Evolutionary conservation across 495 filamentous ascomycete species (phyloP), one percentile per base, ranked within the genome.

Genomic region (Trichoderma virens): DNA sequence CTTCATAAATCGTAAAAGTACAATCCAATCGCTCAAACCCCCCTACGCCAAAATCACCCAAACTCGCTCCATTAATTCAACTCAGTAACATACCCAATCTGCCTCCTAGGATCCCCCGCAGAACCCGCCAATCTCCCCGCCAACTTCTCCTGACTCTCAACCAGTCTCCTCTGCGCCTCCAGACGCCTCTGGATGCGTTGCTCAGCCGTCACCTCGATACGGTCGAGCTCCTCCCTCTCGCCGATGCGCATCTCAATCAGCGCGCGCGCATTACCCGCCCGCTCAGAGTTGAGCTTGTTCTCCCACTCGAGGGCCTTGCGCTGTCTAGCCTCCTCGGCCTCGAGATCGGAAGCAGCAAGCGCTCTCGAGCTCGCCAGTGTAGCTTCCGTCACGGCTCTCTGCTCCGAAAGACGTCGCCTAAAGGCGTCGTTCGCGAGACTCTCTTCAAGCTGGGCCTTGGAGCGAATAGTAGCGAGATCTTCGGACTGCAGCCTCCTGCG

Each of bases 61-160:
- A 59, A 59, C 20, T 28, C 54, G n/a, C n/a, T n/a, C 54, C 54
- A 25, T 20, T 23, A 61, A 61, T 39, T 61, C 31, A 61, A 25
- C 14, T 76, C 78, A 28, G 72, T 75, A 7, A 80, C 69, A 66
- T 70, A 81, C 47, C 79, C 79, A 68, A 80, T 74, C 75, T 79
- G 75, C 63, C 75, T 72, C 66, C 75, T 66, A 1, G 68, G 66
- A 20, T 69, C 68, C 2, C 25, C 51, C 51, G 51, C 11, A 8
- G 74, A 66, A 64, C 62, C 67, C 2, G 68, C 68, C 54, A 82
- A 60, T 59, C 71, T 74, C 59, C 70, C 69, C 32, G 78, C 79
- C 13, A 82, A 67, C 54, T 61, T 60, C 62, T 68, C 72, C 74
- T 82, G 79, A 45, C 72, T 73, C 39, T 82, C 77, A 6, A 82